phyloP scores from a whole-genome alignment of 345 rosid genomes.

The Erysimum cheiranthoides region DNA sequence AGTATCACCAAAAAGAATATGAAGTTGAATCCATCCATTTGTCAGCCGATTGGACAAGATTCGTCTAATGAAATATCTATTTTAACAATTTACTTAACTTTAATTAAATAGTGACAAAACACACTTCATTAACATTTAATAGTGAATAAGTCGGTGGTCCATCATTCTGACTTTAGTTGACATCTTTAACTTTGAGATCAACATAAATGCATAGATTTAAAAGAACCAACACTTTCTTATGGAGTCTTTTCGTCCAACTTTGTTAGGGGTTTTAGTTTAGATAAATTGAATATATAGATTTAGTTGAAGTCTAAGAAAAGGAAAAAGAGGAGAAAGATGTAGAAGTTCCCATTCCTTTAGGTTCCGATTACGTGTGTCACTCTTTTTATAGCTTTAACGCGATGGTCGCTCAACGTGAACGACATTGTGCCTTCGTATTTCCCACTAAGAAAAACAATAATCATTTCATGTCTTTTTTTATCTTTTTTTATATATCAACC shows the following conservation, averaged over 20 bases:
- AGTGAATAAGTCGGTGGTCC: constrained; percentile 14
- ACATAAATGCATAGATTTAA: constrained; percentile 7
- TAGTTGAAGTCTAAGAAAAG: background rate
- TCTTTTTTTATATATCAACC: background rate
- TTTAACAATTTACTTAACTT: background rate
- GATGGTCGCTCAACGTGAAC: constrained; percentile 48
- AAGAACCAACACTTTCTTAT: constrained; percentile 18
- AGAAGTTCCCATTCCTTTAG: constrained; percentile 27
- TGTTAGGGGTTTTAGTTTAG: background rate
- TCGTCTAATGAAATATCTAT: background rate
- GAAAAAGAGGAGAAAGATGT: constrained; percentile 5
- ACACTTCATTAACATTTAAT: background rate
- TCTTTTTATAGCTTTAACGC: constrained; percentile 45
- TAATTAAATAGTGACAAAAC: constrained; percentile 4
- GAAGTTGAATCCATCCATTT: constrained; percentile 9
- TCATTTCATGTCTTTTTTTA: background rate
- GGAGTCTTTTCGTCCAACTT: constrained; percentile 1
- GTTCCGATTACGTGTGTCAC: constrained; percentile 36
- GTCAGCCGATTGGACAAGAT: background rate
- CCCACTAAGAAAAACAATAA: constrained; percentile 16
- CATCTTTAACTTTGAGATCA: constrained; percentile 14
- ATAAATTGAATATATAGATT: background rate
- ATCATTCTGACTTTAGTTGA: background rate
- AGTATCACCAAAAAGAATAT: background rate
- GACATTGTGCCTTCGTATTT: constrained; percentile 37